Evolutionary conservation across 2,329 filamentous ascomycete genomes (phyloP), one percentile per base, ranked within the genome.

Genomic region (Pestalotiopsis sp.): DNA sequence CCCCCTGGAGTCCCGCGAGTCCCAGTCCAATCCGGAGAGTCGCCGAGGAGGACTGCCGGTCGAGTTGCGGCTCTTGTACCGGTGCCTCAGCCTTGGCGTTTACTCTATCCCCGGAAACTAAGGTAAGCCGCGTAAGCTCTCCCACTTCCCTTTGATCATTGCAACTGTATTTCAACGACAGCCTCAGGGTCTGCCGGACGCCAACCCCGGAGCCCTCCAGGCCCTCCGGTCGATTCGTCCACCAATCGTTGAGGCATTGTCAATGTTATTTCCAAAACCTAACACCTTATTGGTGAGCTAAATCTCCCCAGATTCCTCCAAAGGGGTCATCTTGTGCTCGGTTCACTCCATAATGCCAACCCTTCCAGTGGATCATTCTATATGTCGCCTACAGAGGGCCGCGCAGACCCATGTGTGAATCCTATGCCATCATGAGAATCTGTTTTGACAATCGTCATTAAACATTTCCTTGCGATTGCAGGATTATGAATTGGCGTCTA

Each of bases 121-220:
- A 23, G 52, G 38, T 12, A 59, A 56, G 66, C 60, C 66, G 66
- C 66, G 66, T 68, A 68, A 68, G 66, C 63, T 57, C 56, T 36
- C 66, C 66, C 66, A 68, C 66, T 56, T 65, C 52, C 66, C 66
- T 61, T 36, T 6, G 38, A 23, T 52, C 27, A 23, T 49, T 63
- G 27, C 38, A 57, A 63, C 66, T 67, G 58, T 64, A 49, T 49
- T 41, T 64, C 38, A 49, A 64, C 61, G 13, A 38, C 61, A 31
- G n/a, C 39, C 36, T 64, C 61, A 64, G 61, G 39, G 61, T 38
- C 41, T 38, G 7, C 61, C 39, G 39, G 39, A 59, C 20, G 61
- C 61, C 41, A 45, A 45, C 38, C 41, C 61, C 61, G 36, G 59
- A 52, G 31, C 38, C 36, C 11, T 41, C 25, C 36, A 62, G 31